These are phyloP conservation scores for Pseudocohnilembus persalinus DNA, from an alignment of 169 alveolate genomes.

Conservation along the genomic window DNA sequence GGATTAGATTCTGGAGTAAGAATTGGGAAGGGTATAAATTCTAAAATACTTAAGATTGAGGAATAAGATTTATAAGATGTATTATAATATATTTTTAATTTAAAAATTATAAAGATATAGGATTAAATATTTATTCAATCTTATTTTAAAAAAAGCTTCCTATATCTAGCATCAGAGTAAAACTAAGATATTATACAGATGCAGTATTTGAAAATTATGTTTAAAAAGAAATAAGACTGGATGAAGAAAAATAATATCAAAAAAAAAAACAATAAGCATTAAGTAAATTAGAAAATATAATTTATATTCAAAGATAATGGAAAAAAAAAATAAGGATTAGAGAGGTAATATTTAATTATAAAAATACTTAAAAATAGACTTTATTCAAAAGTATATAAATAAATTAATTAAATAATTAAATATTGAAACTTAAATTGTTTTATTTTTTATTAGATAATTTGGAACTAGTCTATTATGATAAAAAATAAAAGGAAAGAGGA, in stretches of 20 bases:
- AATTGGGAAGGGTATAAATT: background rate
- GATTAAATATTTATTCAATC: too few relatives aligned
- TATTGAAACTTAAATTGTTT: too few relatives aligned
- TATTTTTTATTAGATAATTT: too few relatives aligned
- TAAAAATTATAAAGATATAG: background rate
- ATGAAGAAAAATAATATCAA: background rate
- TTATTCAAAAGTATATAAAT: too few relatives aligned
- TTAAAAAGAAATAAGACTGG: background rate
- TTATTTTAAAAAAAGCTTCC: background rate
- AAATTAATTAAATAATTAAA: too few relatives aligned
- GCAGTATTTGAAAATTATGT: background rate
- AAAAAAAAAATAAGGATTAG: too few relatives aligned
- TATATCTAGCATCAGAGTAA: background rate
- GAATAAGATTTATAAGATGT: background rate
- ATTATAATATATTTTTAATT: too few relatives aligned
- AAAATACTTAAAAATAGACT: too few relatives aligned
- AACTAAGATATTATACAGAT: background rate
- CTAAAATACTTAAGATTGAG: background rate
- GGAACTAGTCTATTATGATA: too few relatives aligned
- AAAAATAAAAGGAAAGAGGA: too few relatives aligned
- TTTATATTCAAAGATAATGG: background rate
- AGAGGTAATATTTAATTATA: background rate
- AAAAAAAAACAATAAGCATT: background rate
- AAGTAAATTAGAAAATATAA: background rate
- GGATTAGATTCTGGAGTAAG: background rate